Percentiles rank a stretch among this genome's conserved stretches.
These are phyloP conservation scores for Colletotrichum viniferum DNA, from an alignment of 2,329 filamentous ascomycete genomes.

Conservation along the genomic window DNA sequence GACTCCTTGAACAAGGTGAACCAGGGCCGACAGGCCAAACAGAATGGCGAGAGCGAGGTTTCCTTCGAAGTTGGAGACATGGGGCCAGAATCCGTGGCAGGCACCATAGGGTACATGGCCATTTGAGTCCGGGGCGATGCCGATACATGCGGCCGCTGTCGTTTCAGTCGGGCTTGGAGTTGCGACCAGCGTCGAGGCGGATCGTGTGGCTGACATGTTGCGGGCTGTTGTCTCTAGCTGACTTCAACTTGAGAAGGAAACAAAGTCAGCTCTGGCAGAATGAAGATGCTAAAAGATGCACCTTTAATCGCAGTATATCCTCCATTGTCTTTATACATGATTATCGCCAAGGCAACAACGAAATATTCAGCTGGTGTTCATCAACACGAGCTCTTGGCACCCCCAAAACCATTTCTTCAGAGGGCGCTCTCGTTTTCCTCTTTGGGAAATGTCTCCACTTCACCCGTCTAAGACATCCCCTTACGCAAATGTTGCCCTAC, in stretches of 20 bases:
- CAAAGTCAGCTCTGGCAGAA: not conserved
- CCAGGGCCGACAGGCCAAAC: not conserved
- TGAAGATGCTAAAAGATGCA: not conserved
- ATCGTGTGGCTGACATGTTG: not conserved
- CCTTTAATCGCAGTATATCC: not conserved
- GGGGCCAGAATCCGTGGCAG: not conserved
- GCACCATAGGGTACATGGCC: not conserved
- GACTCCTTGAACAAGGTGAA: not conserved
- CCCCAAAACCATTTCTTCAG: not conserved
- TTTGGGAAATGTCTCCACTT: not conserved
- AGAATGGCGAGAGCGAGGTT: not conserved
- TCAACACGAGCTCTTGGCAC: not conserved
- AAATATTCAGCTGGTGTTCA: not conserved
- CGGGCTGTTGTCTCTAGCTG: not conserved
- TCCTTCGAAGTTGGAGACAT: not conserved
- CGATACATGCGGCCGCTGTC: not conserved
- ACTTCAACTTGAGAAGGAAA: not conserved
- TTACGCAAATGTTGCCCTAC: not conserved
- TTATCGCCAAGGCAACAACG: not conserved
- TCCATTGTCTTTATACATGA: not conserved
- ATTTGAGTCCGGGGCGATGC: not conserved
- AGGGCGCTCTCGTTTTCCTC: not conserved
- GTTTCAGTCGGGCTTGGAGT: not conserved
- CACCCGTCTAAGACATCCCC: not conserved
- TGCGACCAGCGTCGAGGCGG: not conserved